These are phyloP conservation scores for Penicillium argentinense DNA, from an alignment of 495 filamentous ascomycete species.

Conservation along the genomic window DNA sequence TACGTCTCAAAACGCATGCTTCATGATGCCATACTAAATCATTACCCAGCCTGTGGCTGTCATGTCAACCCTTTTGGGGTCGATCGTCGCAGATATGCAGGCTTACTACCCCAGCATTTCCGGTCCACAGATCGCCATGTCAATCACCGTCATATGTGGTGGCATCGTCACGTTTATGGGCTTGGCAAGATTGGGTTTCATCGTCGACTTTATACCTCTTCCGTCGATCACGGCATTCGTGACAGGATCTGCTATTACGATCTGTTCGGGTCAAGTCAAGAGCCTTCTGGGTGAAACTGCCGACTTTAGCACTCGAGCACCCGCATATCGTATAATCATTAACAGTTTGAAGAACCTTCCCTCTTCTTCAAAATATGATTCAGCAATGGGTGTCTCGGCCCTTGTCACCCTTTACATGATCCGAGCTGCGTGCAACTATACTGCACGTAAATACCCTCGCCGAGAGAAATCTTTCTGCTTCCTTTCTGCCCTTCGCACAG, in stretches of 20 bases:
- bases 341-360: conserved; percentile 78
- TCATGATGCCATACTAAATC: conserved; percentile 5
- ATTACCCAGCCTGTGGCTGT: conserved; percentile 81
- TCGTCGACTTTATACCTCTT: conserved; percentile 94
- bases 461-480: conserved; percentile 82
- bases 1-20: conserved; percentile 44
- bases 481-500: conserved; percentile 81
- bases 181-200: conserved; percentile 79
- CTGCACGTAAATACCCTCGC: conserved; percentile 65
- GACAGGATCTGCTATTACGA: conserved; percentile 94
- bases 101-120: conserved; percentile 57
- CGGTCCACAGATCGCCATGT: conserved; percentile 67
- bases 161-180: conserved; percentile 81
- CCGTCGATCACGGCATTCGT: conserved; percentile 94
- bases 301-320: conserved; percentile 65
- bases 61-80: conserved; percentile 85
- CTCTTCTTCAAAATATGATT: conserved; percentile 66
- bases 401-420: conserved; percentile 81
- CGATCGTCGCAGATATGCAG: conserved; percentile 64
- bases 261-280: conserved; percentile 81
- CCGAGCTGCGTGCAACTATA: conserved; percentile 61
- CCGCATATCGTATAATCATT: conserved; percentile 85
- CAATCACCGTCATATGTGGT: conserved; percentile 77
- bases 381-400: conserved; percentile 86
- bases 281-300: conserved; percentile 79